phyloP scores from a whole-genome alignment of 306 rosid genomes.

The Lathyrus tuberosus region DNA sequence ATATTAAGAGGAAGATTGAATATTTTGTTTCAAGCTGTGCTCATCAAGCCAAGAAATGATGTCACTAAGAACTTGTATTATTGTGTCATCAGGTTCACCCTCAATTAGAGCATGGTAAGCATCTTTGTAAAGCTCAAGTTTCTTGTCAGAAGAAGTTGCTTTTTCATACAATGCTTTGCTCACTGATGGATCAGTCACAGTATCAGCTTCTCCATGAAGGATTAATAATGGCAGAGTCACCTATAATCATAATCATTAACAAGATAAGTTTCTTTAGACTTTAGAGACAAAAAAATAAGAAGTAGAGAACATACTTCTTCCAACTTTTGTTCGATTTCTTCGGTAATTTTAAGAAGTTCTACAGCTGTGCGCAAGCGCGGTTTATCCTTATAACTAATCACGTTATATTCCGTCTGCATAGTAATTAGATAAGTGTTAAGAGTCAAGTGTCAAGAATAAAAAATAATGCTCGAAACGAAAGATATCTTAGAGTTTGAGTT shows the following conservation, averaged over 20 bases:
- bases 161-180: constrained; percentile 81
- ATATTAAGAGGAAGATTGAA: constrained; percentile 24
- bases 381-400: constrained; percentile 78
- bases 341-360: constrained; percentile 75
- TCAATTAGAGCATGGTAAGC: constrained; percentile 87
- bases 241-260: constrained; percentile 43
- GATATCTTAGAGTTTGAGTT: neutral
- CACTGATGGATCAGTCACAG: constrained; percentile 87
- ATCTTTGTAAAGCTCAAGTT: constrained; percentile 68
- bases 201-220: constrained; percentile 90
- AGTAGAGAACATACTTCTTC: constrained; percentile 54
- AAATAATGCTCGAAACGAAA: too few relatives aligned
- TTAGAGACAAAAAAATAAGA: neutral
- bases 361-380: constrained; percentile 81
- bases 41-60: constrained; percentile 83
- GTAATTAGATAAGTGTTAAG: constrained; percentile 34
- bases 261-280: neutral
- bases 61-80: constrained; percentile 58
- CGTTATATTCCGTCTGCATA: constrained; percentile 72
- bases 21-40: constrained; percentile 38
- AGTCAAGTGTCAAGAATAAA: neutral
- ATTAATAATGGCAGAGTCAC: constrained; percentile 80
- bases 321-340: constrained; percentile 74
- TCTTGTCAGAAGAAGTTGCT: constrained; percentile 80
- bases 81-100: constrained; percentile 88